Base-by-base conservation (phyloP, 306 rosid species). In the Cicer pinnatifidum region DNA sequence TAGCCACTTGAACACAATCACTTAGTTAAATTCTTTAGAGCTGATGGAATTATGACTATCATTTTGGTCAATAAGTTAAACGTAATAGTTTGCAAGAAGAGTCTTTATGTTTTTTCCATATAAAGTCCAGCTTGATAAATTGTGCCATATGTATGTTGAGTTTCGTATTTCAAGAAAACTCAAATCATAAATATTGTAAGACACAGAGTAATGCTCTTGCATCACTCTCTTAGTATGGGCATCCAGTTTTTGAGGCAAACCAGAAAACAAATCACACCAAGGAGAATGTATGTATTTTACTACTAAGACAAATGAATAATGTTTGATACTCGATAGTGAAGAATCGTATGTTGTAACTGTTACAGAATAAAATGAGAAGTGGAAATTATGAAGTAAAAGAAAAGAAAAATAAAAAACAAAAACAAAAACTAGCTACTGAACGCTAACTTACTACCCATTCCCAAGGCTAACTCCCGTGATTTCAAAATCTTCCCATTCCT, bases 1-100 rank as follows among this genome's bases (percentile, higher is more conserved):
- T 23, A 2, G 33, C 33, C 33, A 23, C 33, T 23, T 23, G 33
- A 23, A 4, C 33, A 23, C 33, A 23, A 23, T 23, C 33, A 23
- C 33, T 23, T 23, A 3, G 33, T 23, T 23, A 81, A 37, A 75
- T 12, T 61, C 40, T 69, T 62, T 61, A 75, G 69, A 65, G 69
- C n/a, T 8, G 45, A 33, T 39, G 51, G 50, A 58, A 80, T 54
- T 23, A 62, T 44, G 8, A 70, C 15, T 52, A 71, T 63, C 17
- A 53, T 56, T 57, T 81, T 71, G 37, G 43, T 44, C 38, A 52
- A 40, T 60, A 48, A 17, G 38, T 44, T 13, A 60, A 13, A 17
- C 9, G 38, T 10, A 58, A 20, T 61, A 51, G 48, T 61, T 50
- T 70, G 12, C 28, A 19, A 40, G 51, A 69, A 39, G 54, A 69